Base-by-base conservation (phyloP, 306 rosid genomes). In the Castanea sativa region DNA sequence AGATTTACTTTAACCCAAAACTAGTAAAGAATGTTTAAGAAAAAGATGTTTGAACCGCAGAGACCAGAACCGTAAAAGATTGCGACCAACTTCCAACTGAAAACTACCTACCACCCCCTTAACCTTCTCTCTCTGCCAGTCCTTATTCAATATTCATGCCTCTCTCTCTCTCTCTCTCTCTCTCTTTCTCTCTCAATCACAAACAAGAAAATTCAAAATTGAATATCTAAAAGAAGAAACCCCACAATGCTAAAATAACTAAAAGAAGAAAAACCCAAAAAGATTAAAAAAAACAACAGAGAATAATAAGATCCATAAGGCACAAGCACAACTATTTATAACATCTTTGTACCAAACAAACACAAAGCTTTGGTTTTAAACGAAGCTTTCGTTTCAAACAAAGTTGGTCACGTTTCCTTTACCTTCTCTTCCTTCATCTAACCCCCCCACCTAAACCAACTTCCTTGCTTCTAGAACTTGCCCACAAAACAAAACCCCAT, bases 91-190 rank as follows among this genome's bases (percentile, higher is more conserved):
- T 18, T 69, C 87, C 89, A 88, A 76, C 87, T 55, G 79, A 76
- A 35, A 83, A 80, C 78, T 71, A 83, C 89, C 88, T 30, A 70
- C 86, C 89, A 76, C 69, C 88, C 23, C 19, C 10, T 32, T 18
- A 0, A 51, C 15, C 27, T 75, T 69, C 69, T 75, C 71, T 56
- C 56, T 68, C 57, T 11, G 1, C 55, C 0, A 2, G 25, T 21
- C 19, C 57, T 60, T 19, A 5, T 33, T 55, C 53, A 59, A 19
- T 52, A 69, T 65, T 56, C 8, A 11, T 9, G 61, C 74, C 75
- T 43, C 4, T 43, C n/a, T 2, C 45, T 35, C 21, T 8, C 35
- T 20, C 15, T 19, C 23, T 2, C 1, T 5, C 10, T 16, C 11
- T 19, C 21, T 8, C 27, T 9, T 5, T 58, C 64, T 68, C 51